These are phyloP conservation scores for Volvox carteri DNA, from an alignment of 163 green algal species.

Conservation along the genomic window DNA sequence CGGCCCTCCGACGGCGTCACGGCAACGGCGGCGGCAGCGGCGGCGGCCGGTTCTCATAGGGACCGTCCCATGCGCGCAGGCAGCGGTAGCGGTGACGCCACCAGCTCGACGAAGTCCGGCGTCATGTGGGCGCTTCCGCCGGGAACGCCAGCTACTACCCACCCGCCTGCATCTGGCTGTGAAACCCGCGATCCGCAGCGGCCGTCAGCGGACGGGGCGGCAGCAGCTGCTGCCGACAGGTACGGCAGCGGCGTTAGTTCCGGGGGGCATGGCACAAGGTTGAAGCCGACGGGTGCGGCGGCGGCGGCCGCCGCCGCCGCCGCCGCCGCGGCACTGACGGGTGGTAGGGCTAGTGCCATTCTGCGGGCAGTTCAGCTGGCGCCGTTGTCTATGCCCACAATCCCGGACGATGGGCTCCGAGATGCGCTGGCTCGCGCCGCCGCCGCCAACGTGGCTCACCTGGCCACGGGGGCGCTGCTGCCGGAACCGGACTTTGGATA, in stretches of 20 bases:
- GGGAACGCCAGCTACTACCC: neutral
- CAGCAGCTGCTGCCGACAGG: neutral
- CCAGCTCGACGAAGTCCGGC: neutral
- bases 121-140: neutral
- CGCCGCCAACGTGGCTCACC: neutral
- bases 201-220: neutral
- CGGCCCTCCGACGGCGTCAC: neutral
- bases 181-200: neutral
- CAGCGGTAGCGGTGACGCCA: neutral
- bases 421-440: constrained; percentile 4
- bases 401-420: neutral
- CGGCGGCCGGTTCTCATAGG: neutral
- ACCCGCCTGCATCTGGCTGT: neutral
- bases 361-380: constrained; percentile 12
- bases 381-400: neutral
- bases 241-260: neutral
- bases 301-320: no score
- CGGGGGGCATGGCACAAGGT: neutral
- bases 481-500: constrained; percentile 43
- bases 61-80: neutral
- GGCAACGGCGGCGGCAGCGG: neutral
- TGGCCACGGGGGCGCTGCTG: neutral
- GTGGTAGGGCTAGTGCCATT: neutral
- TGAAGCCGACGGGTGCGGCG: neutral
- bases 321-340: no score